A percentile compares a stretch with the other conserved stretches of the same genome.
Evolutionary conservation across 2,329 filamentous ascomycete species (phyloP).

Genomic region (Pseudogymnoascus destructans): DNA sequence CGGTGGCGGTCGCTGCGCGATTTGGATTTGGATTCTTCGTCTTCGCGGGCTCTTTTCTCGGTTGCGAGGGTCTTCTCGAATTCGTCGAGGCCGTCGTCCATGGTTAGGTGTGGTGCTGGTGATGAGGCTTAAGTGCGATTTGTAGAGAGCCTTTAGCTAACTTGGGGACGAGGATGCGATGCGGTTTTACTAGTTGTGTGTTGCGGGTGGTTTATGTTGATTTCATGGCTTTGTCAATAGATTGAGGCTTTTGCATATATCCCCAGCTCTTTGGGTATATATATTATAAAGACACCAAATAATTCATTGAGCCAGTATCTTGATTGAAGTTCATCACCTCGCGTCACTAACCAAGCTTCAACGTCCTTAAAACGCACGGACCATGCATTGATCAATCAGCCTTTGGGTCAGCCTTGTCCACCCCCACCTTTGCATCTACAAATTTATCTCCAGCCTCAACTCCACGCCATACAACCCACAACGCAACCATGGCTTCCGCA

Average conservation of each 20-base stretch:
- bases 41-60: conserved; percentile 42
- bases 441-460: conserved; percentile 5
- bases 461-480: not conserved
- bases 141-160: not conserved
- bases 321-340: not conserved
- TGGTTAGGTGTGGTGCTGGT: not conserved
- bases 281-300: conserved; percentile 1
- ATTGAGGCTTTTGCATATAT: not conserved
- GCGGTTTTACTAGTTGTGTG: not conserved
- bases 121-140: not conserved
- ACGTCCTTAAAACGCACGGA: not conserved
- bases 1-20: conserved; percentile 29
- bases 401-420: conserved; percentile 8
- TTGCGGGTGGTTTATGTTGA: not conserved
- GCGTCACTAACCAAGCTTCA: conserved; percentile 4
- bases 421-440: conserved; percentile 3
- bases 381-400: conserved; percentile 3
- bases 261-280: not conserved
- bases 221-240: not conserved
- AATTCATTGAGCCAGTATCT: not conserved
- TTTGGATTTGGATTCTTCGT: conserved; percentile 34
- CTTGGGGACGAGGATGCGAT: not conserved
- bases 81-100: conserved; percentile 42
- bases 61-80: conserved; percentile 67
- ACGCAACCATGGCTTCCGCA: conserved; percentile 30